Evolutionary conservation across 805 yeast species (phyloP).

Genomic region (Wickerhamiella parazyma): DNA sequence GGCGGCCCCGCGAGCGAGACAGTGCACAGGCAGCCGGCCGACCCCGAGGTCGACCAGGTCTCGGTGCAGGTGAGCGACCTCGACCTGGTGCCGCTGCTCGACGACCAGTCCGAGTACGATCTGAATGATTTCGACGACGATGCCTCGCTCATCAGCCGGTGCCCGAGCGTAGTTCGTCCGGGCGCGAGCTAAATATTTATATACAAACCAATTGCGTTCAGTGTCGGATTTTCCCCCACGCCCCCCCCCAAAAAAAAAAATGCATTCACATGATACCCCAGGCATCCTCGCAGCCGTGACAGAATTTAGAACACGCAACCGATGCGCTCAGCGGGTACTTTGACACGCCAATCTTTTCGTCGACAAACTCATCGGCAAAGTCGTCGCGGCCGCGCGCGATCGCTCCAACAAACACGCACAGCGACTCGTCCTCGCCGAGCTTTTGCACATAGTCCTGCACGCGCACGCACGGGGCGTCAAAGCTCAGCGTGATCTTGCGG

Average conservation of each 20-base stretch:
- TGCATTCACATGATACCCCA: constrained; percentile 58
- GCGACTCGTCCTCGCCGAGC: constrained; percentile 76
- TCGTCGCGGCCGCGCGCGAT: constrained; percentile 98
- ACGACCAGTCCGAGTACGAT: constrained; percentile 6
- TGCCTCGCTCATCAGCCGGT: constrained; percentile 3
- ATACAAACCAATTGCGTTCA: neutral
- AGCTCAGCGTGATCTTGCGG: constrained; percentile 80
- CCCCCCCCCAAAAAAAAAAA: neutral
- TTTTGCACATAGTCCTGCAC: constrained; percentile 78
- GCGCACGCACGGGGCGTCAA: constrained; percentile 76
- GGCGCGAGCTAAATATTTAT: neutral
- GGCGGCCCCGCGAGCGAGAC: constrained; percentile 3
- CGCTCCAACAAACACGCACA: constrained; percentile 97
- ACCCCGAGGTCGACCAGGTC: neutral
- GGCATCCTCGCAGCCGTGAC: constrained; percentile 98
- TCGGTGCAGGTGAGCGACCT: neutral
- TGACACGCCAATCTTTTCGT: constrained; percentile 90
- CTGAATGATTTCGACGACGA: constrained; percentile 6
- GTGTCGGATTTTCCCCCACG: neutral
- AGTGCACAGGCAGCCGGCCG: neutral
- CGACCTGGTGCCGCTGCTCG: constrained; percentile 4
- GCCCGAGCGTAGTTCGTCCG: constrained; percentile 6
- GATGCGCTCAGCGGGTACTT: constrained; percentile 94
- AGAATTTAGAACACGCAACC: constrained; percentile 94
- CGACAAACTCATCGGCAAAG: constrained; percentile 94